Base-by-base conservation (phyloP, 1,139 yeast species). In the Suhomyces maxii region DNA sequence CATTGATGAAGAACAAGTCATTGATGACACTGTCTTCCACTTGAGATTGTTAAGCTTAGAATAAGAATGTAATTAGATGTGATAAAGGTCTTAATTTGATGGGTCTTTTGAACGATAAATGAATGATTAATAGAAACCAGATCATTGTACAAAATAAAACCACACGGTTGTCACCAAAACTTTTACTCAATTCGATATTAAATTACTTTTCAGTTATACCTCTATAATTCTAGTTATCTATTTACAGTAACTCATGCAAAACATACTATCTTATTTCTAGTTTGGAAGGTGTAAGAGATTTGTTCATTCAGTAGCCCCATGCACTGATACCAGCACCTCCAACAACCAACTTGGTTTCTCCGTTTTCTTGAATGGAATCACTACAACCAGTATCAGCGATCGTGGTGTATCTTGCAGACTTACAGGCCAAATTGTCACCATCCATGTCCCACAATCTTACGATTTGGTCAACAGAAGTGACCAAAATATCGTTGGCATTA, bases 371-470 rank as follows among this genome's bases (percentile, higher is more conserved):
- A 1, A 73, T 57, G 1, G 74, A 54, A 44, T 75, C 86, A 37
- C 82, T 64, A 46, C 90, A 83, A 0, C 97, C 97, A 0, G 97
- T 88, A 60, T 93, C 99, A 0, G 97, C 96, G 34, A 90, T 80
- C 0, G 96, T 85, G 2, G 96, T 88, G 62, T 86, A 88, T 42
- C 63, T 64, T 1, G 77, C 71, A 6, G 76, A 72, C 1, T 63
- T 18, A 41, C 83, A 65, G 1, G 42, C 45, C 36, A 87, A 59
- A 2, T 50, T 56, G 0, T 62, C 64, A 0, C 56, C 55, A 0
- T 53, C 39, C 28, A 73, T 60, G 7, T 68, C 58, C 97, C 97
- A 91, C 8, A 77, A 49, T 46, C 86, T 75, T 1, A 88, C 71
- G 7, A 83, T 73, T 64, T 93, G 98, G 57, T 93, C 98, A 3